Percentiles rank a stretch among this genome's conserved stretches.
Conservation (phyloP, 2,329 filamentous ascomycete species). For the Aspergillus transmontanensis region DNA sequence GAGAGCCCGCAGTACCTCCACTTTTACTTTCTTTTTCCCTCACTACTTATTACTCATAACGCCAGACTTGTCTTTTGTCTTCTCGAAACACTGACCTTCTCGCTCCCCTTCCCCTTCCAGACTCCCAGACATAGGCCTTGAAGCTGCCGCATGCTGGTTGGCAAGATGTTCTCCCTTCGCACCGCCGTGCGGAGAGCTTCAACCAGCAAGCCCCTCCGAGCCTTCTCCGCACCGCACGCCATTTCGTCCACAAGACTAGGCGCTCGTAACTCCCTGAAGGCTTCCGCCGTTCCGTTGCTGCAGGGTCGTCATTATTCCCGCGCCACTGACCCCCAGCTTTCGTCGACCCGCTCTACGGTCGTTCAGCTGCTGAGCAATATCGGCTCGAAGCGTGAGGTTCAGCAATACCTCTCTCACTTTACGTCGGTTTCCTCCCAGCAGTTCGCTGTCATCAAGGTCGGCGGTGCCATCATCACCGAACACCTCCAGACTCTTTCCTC, state of each 20-base stretch:
- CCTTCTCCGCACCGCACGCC: slow-evolving; percentile 42
- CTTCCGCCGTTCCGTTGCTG: slow-evolving; percentile 30
- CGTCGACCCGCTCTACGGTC: slow-evolving; percentile 74
- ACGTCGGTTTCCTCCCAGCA: slow-evolving; percentile 94
- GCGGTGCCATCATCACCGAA: slow-evolving; percentile 92
- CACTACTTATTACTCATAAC: slow-evolving; percentile 10
- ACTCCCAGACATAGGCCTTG: slow-evolving; percentile 20
- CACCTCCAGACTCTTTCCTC: slow-evolving; percentile 89
- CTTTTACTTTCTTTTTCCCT: slow-evolving; percentile 27
- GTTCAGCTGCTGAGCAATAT: slow-evolving; percentile 93
- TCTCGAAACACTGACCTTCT: slow-evolving; percentile 10
- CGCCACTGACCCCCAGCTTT: slow-evolving; percentile 52
- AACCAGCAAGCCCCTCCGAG: slow-evolving; percentile 42
- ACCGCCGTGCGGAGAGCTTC: slow-evolving; percentile 49
- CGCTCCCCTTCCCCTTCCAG: slow-evolving; percentile 13
- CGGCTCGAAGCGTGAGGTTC: slow-evolving; percentile 91
- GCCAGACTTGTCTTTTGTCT: slow-evolving; percentile 5
- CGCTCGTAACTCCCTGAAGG: slow-evolving; percentile 28
- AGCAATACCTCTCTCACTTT: slow-evolving; percentile 97
- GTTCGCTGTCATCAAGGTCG: slow-evolving; percentile 98
- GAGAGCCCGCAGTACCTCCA: slow-evolving; percentile 14
- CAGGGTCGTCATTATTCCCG: slow-evolving; percentile 49
- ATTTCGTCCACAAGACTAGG: slow-evolving; percentile 33
- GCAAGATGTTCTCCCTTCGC: slow-evolving; percentile 47
- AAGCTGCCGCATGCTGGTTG: slow-evolving; percentile 46